Evolutionary conservation across 2,329 filamentous ascomycete genomes (phyloP), one percentile per base, ranked within the genome.

Genomic region (Diaporthe citrichinensis): DNA sequence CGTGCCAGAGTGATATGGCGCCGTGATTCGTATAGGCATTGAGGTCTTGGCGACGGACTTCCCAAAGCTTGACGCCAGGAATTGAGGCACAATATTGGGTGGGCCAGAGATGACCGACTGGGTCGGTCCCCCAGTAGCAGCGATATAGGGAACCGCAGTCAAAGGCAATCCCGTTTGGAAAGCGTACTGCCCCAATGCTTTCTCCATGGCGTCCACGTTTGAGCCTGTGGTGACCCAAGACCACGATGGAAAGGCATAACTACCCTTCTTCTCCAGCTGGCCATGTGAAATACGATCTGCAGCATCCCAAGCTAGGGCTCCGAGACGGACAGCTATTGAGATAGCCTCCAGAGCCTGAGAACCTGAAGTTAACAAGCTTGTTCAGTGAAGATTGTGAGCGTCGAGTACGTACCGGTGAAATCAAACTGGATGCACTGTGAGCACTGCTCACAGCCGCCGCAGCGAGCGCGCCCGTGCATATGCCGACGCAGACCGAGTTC

Each of bases 381-480:
- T n/a, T 25, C 34, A 39, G 81, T 95, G 92, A 2, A 81, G 10
- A 88, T 88, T 34, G 34, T 25, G 34, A 25, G 57, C 20, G 20
- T 61, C 31, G 34, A 61, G 3, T 39, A 39, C 57, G 23, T 41
- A 61, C 57, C 57, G 58, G 36, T 17, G 12, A 15, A 15, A 94
- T 85, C 49, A 94, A 84, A 68, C 90, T 87, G n/a, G 89, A 90
- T 62, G 93, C 84, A 10, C 90, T 92, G 76, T 88, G 89, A 49
- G 92, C 88, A 41, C 90, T 91, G 15, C 92, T 89, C 73, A 94
- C 89, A 20, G 91, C 92, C 17, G 90, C 86, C 20, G 91, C 92
- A 20, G 92, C 92, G 79, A 94, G 89, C 20, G 93, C 86, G 68
- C 92, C 92, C 55, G 91, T 93, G 86, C 92, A 94, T 58, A 94